phyloP scores from a whole-genome alignment of 78 protist species.

The Cavenderia fasciculata region DNA sequence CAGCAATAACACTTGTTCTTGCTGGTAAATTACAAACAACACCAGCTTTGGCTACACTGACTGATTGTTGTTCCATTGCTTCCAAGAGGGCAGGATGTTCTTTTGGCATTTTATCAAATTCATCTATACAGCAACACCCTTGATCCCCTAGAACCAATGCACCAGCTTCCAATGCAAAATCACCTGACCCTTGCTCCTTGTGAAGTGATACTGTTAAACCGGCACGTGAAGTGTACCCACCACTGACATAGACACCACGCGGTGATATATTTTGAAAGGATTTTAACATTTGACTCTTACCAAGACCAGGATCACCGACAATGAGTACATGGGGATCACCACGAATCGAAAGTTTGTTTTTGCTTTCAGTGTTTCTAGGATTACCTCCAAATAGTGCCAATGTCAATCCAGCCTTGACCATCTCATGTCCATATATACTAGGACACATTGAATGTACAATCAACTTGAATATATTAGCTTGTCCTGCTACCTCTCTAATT shows the following conservation, averaged over 20 bases:
- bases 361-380: conserved; percentile 32
- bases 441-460: conserved; percentile 97
- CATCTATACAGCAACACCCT: conserved; percentile 99
- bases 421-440: conserved; percentile 96
- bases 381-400: conserved; percentile 97
- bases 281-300: conserved; percentile 96
- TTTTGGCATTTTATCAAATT: conserved; percentile 98
- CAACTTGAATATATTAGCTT: conserved; percentile 83
- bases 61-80: conserved; percentile 99
- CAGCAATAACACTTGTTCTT: conserved; percentile 96
- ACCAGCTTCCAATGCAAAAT: conserved; percentile 98
- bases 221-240: conserved; percentile 95
- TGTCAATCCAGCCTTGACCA: conserved; percentile 96
- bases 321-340: conserved; percentile 96
- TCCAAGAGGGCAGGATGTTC: conserved; percentile 96
- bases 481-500: conserved; percentile 72
- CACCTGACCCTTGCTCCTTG: conserved; percentile 88
- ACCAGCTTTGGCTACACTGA: conserved; percentile 98
- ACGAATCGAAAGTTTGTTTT: conserved; percentile 80
- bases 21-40: conserved; percentile 97
- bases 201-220: conserved; percentile 98
- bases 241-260: conserved; percentile 98
- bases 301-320: conserved; percentile 99
- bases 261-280: conserved; percentile 90
- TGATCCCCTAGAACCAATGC: conserved; percentile 91